phyloP scores from a whole-genome alignment of 495 filamentous ascomycete species.

The Tuber aestivum region DNA sequence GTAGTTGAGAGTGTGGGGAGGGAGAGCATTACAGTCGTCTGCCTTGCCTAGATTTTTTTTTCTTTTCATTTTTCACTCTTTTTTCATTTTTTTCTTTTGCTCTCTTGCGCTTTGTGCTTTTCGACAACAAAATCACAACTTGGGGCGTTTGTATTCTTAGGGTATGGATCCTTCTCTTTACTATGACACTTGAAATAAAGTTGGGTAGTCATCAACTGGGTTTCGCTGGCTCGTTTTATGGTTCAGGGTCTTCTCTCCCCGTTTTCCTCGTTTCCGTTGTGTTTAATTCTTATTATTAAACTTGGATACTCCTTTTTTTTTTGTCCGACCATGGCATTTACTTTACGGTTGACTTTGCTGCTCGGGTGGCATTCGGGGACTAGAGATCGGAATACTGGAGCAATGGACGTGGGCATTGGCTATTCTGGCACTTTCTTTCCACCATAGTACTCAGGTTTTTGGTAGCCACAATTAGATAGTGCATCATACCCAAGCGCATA shows the following conservation, averaged over 20 bases:
- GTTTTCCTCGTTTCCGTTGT: neutral
- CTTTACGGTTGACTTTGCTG: neutral
- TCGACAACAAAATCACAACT: conserved; percentile 6
- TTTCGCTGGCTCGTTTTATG: neutral
- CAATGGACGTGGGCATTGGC: neutral
- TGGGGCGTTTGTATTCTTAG: conserved; percentile 39
- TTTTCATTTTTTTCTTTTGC: neutral
- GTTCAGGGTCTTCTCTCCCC: neutral
- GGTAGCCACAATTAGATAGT: neutral
- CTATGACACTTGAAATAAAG: neutral
- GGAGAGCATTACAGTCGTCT: neutral
- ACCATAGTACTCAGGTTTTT: neutral
- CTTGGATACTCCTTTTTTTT: neutral
- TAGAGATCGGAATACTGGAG: neutral
- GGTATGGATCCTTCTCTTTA: conserved; percentile 26
- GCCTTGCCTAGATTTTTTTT: conserved; percentile 35
- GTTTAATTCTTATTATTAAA: neutral
- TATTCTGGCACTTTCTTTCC: neutral
- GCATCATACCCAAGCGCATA: neutral
- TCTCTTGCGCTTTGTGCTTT: neutral
- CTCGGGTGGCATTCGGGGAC: neutral
- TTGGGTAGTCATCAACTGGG: neutral
- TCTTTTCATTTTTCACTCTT: conserved; percentile 4
- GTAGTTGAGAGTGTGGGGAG: conserved; percentile 9
- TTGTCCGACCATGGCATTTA: neutral